Percentiles rank a stretch among this genome's conserved stretches.
Evolutionary conservation across 441 rosid species (phyloP).

Genomic region (Gossypium davidsonii): DNA sequence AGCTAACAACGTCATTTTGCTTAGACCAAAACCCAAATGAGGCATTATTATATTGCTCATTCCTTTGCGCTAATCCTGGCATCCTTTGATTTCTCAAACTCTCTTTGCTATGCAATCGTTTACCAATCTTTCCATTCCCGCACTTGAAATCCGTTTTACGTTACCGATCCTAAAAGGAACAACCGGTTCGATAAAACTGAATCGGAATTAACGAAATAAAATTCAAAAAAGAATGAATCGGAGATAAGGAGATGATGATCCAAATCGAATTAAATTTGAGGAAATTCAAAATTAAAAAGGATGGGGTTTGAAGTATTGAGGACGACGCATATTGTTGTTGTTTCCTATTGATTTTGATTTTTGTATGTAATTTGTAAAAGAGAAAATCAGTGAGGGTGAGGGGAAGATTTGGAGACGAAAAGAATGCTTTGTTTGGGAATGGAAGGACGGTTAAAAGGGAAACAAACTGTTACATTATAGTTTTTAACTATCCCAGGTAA

Average conservation of each 20-base stretch:
- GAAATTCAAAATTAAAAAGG: neutral
- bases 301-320: conserved; percentile 23
- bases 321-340: conserved; percentile 41
- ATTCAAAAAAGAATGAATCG: neutral
- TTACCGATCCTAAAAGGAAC: conserved; percentile 20
- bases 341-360: neutral
- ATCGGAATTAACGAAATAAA: conserved; percentile 15
- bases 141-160: neutral
- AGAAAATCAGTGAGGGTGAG: conserved; percentile 15
- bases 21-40: conserved; percentile 77
- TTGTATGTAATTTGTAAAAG: neutral
- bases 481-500: neutral
- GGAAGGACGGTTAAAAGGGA: conserved; percentile 24
- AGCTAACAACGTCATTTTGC: conserved; percentile 62
- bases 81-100: conserved; percentile 31
- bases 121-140: conserved; percentile 25
- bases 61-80: conserved; percentile 71
- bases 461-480: neutral
- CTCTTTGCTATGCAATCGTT: conserved; percentile 18
- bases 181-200: conserved; percentile 18
- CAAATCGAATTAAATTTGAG: conserved; percentile 20
- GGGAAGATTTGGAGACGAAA: neutral
- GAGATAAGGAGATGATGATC: conserved; percentile 8
- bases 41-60: conserved; percentile 53
- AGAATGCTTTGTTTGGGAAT: conserved; percentile 11